A percentile compares a stretch with the other conserved stretches of the same genome.
These are phyloP conservation scores for Boletus vinaceobasis DNA, from an alignment of 768 basidiomycete genomes.

Conservation along the genomic window DNA sequence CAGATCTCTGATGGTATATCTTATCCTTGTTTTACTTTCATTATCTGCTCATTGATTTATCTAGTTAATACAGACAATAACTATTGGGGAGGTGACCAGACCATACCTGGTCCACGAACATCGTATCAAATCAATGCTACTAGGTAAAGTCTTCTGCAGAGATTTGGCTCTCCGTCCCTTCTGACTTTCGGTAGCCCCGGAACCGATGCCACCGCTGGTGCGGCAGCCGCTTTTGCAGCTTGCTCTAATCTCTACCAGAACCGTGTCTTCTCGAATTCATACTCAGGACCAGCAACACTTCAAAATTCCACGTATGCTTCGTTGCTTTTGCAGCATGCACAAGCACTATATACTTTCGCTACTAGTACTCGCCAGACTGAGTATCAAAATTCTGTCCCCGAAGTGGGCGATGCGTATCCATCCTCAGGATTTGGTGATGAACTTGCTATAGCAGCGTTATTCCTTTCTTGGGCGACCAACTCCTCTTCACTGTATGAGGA, in stretches of 20 bases:
- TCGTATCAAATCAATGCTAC: slow-evolving; percentile 77
- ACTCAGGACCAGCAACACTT: slow-evolving; percentile 61
- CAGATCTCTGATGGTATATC: slow-evolving; percentile 63
- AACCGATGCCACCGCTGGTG: slow-evolving; percentile 83
- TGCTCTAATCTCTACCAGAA: slow-evolving; percentile 79
- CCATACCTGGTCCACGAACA: slow-evolving; percentile 70
- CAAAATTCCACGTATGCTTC: slow-evolving; percentile 70
- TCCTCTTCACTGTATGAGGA: slow-evolving; percentile 56
- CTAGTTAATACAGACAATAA: slow-evolving; percentile 61
- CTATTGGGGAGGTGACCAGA: slow-evolving; percentile 88
- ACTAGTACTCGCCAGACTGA: slow-evolving; percentile 57
- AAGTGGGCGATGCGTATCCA: slow-evolving; percentile 59
- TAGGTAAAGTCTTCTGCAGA: slow-evolving; percentile 27
- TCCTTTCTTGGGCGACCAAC: slow-evolving; percentile 70
- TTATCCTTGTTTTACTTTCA: neutral
- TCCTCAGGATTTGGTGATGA: slow-evolving; percentile 76
- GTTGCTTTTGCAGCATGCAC: slow-evolving; percentile 69
- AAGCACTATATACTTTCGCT: slow-evolving; percentile 73
- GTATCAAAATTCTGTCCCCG: slow-evolving; percentile 71
- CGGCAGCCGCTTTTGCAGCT: slow-evolving; percentile 84
- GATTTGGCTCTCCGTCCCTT: neutral
- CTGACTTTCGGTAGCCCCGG: slow-evolving; percentile 52
- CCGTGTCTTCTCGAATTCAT: slow-evolving; percentile 50
- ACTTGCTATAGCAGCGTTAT: slow-evolving; percentile 69
- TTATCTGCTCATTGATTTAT: slow-evolving; percentile 1